A percentile compares a stretch with the other conserved stretches of the same genome.
Evolutionary conservation across 352 stramenopile species (phyloP).

Genomic region (Pythium angustatum): DNA sequence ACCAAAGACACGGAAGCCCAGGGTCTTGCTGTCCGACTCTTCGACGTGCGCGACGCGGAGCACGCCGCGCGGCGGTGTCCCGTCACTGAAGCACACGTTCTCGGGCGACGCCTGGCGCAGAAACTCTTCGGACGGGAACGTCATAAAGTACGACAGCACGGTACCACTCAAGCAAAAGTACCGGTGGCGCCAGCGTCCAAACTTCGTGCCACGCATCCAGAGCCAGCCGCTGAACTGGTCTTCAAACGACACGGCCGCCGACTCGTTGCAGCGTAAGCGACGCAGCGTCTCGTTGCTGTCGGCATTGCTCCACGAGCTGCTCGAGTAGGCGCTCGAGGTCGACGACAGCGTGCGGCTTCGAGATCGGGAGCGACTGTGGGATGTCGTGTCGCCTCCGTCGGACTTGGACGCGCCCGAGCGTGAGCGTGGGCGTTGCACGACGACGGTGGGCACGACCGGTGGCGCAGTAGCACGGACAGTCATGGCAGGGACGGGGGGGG

Average conservation of each 20-base stretch:
- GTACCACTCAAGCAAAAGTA: conserved; percentile 74
- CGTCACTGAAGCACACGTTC: conserved; percentile 52
- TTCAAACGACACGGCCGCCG: conserved; percentile 45
- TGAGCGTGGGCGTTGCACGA: conserved; percentile 17
- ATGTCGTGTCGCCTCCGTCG: conserved; percentile 1
- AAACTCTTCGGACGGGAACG: conserved; percentile 75
- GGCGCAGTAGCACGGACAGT: conserved; percentile 11
- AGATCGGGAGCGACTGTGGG: neutral
- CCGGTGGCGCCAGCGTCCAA: conserved; percentile 69
- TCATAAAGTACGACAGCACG: conserved; percentile 72
- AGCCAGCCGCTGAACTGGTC: conserved; percentile 81
- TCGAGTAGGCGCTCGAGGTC: conserved; percentile 24
- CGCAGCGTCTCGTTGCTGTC: conserved; percentile 33
- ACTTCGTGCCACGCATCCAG: conserved; percentile 66
- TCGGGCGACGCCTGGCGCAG: conserved; percentile 49
- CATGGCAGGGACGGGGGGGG: neutral
- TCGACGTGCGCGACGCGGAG: conserved; percentile 73
- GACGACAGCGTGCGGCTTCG: conserved; percentile 27
- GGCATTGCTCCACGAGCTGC: conserved; percentile 25
- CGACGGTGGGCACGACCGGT: conserved; percentile 13
- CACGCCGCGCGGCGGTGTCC: conserved; percentile 59
- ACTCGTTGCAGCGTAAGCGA: conserved; percentile 48
- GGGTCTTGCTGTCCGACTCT: conserved; percentile 47
- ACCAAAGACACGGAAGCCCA: conserved; percentile 76
- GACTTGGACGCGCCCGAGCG: conserved; percentile 24